phyloP scores from a whole-genome alignment of 371 early-diverging fungal genomes.

The Fennellomyces sp. region DNA sequence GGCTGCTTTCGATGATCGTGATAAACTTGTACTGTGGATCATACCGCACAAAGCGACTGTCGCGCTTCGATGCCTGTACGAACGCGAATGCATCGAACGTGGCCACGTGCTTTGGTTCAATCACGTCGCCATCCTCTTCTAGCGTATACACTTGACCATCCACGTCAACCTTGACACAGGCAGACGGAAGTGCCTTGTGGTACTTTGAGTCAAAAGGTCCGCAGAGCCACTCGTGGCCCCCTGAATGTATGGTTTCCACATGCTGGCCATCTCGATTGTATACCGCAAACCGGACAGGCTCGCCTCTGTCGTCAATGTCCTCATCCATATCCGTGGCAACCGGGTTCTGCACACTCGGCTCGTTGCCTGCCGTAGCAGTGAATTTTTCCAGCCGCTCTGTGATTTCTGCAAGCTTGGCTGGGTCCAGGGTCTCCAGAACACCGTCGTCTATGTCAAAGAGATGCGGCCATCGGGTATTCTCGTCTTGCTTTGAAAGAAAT shows the following conservation, averaged over 20 bases:
- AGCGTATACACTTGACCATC: slow-evolving; percentile 70
- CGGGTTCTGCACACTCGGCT: slow-evolving; percentile 44
- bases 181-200: slow-evolving; percentile 44
- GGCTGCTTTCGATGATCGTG: slow-evolving; percentile 68
- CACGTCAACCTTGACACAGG: slow-evolving; percentile 74
- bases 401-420: slow-evolving; percentile 61
- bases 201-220: slow-evolving; percentile 33
- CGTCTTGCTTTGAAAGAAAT: slow-evolving; percentile 63
- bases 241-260: slow-evolving; percentile 39
- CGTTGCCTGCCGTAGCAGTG: slow-evolving; percentile 48
- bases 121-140: slow-evolving; percentile 16
- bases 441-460: slow-evolving; percentile 74
- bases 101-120: slow-evolving; percentile 47
- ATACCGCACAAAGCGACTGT: slow-evolving; percentile 62
- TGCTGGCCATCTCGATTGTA: slow-evolving; percentile 28
- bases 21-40: slow-evolving; percentile 56
- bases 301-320: slow-evolving; percentile 68
- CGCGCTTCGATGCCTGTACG: slow-evolving; percentile 82
- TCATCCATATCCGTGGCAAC: slow-evolving; percentile 67
- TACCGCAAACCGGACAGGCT: slow-evolving; percentile 50
- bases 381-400: slow-evolving; percentile 67
- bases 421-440: slow-evolving; percentile 75
- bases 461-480: slow-evolving; percentile 76
- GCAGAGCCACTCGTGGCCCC: slow-evolving; percentile 60
- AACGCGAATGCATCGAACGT: slow-evolving; percentile 80